These are phyloP conservation scores for Conoideocrella luteorostrata DNA, from an alignment of 2,329 filamentous ascomycete species.

Conservation along the genomic window DNA sequence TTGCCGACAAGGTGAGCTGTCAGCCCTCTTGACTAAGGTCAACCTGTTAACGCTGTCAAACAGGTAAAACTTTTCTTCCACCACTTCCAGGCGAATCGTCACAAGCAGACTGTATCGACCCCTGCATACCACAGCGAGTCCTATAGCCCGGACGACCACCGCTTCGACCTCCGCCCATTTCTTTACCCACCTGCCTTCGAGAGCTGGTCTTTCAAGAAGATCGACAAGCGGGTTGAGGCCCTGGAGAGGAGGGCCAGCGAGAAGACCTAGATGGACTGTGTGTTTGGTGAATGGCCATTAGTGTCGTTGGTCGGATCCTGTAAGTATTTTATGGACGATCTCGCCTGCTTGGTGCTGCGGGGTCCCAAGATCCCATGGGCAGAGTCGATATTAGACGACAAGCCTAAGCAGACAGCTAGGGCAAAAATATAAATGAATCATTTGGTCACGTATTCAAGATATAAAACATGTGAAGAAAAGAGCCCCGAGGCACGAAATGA, in stretches of 20 bases:
- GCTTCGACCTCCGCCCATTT: conserved; percentile 15
- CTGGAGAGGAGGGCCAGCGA: conserved; percentile 19
- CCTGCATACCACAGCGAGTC: conserved; percentile 3
- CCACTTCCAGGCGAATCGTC: conserved; percentile 9
- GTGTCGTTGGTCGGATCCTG: too few relatives aligned
- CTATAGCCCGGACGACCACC: conserved; percentile 6
- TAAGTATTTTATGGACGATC: too few relatives aligned
- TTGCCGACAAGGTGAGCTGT: conserved; percentile 17
- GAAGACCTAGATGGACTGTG: neutral
- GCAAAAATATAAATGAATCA: too few relatives aligned
- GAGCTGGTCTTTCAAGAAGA: conserved; percentile 32
- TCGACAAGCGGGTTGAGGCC: conserved; percentile 29
- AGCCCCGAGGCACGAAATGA: too few relatives aligned
- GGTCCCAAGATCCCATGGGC: too few relatives aligned
- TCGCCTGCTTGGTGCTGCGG: too few relatives aligned
- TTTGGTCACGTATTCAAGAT: too few relatives aligned
- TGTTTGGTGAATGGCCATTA: too few relatives aligned
- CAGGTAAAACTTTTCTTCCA: conserved; percentile 3
- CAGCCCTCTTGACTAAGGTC: neutral
- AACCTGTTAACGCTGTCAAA: neutral
- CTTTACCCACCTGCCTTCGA: conserved; percentile 26
- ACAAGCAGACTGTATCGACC: conserved; percentile 2
- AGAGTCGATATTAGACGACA: too few relatives aligned
- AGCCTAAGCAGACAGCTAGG: too few relatives aligned
- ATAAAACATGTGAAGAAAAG: too few relatives aligned